Evolutionary conservation across 2,329 filamentous ascomycete genomes (phyloP).

Genomic region (Diplodia intermedia): DNA sequence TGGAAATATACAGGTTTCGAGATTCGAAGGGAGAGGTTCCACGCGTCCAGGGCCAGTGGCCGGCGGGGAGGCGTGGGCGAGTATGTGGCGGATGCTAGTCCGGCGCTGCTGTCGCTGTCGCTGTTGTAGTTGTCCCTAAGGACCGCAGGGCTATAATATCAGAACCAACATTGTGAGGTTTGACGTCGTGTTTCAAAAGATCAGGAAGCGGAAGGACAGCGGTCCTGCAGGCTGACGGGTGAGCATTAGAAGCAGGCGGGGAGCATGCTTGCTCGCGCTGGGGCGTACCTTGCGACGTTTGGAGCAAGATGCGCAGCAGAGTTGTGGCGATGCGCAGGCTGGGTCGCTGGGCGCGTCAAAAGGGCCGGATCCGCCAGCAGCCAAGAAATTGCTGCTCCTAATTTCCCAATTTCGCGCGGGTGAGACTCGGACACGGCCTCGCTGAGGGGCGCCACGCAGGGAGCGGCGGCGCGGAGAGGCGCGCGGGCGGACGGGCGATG

Average conservation of each 20-base stretch:
- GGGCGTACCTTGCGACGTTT: constrained; percentile 42
- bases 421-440: constrained; percentile 13
- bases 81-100: constrained; percentile 27
- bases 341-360: constrained; percentile 35
- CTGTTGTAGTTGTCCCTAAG: constrained; percentile 43
- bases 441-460: constrained; percentile 10
- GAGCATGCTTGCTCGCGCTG: constrained; percentile 28
- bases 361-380: constrained; percentile 25
- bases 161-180: constrained; percentile 45
- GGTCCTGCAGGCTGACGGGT: constrained; percentile 33
- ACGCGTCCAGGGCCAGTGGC: constrained; percentile 17
- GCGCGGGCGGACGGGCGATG: constrained; percentile 24
- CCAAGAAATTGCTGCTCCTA: constrained; percentile 15
- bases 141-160: constrained; percentile 48
- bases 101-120: constrained; percentile 1
- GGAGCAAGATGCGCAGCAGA: constrained; percentile 43
- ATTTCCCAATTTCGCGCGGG: constrained; percentile 9
- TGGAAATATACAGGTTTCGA: background rate
- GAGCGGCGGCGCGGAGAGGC: constrained; percentile 28
- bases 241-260: constrained; percentile 15
- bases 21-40: background rate
- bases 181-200: constrained; percentile 41
- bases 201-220: constrained; percentile 34
- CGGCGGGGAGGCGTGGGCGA: constrained; percentile 5
- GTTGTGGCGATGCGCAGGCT: constrained; percentile 43